phyloP scores from a whole-genome alignment of 805 yeast species.

The Torulaspora indica region DNA sequence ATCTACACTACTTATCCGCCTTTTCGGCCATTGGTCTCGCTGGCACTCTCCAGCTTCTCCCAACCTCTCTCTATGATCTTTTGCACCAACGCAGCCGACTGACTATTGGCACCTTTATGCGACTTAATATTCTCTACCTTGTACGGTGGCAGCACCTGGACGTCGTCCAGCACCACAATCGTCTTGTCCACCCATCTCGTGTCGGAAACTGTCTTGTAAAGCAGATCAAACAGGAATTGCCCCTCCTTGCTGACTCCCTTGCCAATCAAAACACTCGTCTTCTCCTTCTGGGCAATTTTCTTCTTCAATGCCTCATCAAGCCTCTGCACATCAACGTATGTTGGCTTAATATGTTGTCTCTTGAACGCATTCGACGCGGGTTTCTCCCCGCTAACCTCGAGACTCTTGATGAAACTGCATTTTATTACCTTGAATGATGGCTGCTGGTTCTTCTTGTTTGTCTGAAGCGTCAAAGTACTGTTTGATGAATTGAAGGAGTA shows the following conservation, averaged over 20 bases:
- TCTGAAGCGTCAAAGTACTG: slow-evolving; percentile 34
- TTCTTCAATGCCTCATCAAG: slow-evolving; percentile 27
- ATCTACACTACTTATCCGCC: slow-evolving; percentile 43
- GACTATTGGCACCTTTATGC: slow-evolving; percentile 22
- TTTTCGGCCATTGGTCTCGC: slow-evolving; percentile 38
- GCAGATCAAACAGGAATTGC: slow-evolving; percentile 42
- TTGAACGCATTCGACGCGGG: slow-evolving; percentile 28
- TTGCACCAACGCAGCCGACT: slow-evolving; percentile 41
- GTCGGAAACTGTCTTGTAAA: slow-evolving; percentile 43
- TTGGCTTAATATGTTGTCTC: slow-evolving; percentile 35
- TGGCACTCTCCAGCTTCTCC: slow-evolving; percentile 37
- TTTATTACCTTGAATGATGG: slow-evolving; percentile 49
- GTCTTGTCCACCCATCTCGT: slow-evolving; percentile 43
- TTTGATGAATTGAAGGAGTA: slow-evolving; percentile 54
- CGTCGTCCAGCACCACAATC: slow-evolving; percentile 46
- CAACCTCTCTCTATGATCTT: slow-evolving; percentile 50
- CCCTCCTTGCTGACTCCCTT: slow-evolving; percentile 41
- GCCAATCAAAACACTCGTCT: slow-evolving; percentile 30
- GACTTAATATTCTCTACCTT: slow-evolving; percentile 29
- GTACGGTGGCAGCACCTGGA: slow-evolving; percentile 44
- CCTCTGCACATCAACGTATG: slow-evolving; percentile 32
- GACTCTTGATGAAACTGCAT: slow-evolving; percentile 51
- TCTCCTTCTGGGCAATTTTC: slow-evolving; percentile 26
- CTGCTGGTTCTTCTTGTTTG: slow-evolving; percentile 22
- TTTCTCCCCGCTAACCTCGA: slow-evolving; percentile 44